Percentiles rank a stretch among this genome's conserved stretches.
These are phyloP conservation scores for Diplodia corticola DNA, from an alignment of 2,329 filamentous ascomycete genomes.

Conservation along the genomic window DNA sequence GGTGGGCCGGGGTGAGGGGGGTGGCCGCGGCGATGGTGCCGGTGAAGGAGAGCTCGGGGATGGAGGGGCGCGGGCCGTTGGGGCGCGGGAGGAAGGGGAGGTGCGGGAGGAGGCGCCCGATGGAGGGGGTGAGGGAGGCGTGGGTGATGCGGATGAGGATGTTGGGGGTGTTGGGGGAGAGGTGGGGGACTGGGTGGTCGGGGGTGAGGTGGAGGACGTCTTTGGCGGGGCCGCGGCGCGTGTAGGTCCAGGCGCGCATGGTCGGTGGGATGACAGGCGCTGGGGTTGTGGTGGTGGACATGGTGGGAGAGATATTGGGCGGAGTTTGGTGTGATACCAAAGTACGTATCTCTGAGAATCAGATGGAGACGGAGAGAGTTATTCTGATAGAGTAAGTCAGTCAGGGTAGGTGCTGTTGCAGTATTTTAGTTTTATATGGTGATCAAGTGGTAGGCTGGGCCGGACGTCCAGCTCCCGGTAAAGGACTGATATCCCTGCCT, in stretches of 20 bases:
- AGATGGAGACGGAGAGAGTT: not conserved
- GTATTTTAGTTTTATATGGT: not conserved
- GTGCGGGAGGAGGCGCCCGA: constrained; percentile 45
- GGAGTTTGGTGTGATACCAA: too few species aligned
- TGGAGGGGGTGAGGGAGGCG: constrained; percentile 45
- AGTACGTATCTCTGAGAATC: not conserved
- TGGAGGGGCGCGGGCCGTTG: constrained; percentile 32
- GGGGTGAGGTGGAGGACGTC: not conserved
- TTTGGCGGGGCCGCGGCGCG: not conserved
- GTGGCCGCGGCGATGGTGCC: constrained; percentile 36
- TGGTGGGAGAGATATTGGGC: not conserved
- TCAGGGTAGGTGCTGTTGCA: not conserved
- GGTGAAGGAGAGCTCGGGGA: constrained; percentile 48
- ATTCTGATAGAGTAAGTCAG: not conserved
- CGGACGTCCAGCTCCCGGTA: not conserved
- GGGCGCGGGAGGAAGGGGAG: constrained; percentile 36
- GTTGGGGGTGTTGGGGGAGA: not conserved
- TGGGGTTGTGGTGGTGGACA: not conserved
- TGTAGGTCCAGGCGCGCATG: constrained; percentile 30
- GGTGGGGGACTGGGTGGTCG: not conserved
- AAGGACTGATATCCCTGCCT: too few species aligned
- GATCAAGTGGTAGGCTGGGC: not conserved
- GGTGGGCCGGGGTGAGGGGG: constrained; percentile 19
- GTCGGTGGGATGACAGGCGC: not conserved
- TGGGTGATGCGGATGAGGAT: constrained; percentile 35